Base-by-base conservation (phyloP, 179 eudicot species). In the Sideroxylon spinosum region DNA sequence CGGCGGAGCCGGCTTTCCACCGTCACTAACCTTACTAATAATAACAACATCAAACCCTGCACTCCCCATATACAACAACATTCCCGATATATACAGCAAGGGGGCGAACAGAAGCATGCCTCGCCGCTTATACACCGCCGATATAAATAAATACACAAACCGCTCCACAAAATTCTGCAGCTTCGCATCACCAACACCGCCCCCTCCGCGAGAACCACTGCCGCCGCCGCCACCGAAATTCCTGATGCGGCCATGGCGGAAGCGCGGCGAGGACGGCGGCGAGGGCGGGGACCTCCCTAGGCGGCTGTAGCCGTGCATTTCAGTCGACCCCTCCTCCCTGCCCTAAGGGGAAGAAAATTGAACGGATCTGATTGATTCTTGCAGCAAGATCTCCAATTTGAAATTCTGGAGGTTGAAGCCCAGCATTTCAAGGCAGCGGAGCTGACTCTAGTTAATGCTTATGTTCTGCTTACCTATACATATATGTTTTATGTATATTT, bases 31-130 rank as follows among this genome's bases (percentile, higher is more conserved):
- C 26, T 71, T 80, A 77, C 79, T 71, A 77, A 78, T 78, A 81
- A 81, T 75, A 68, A 81, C 87, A 78, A 83, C 81, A 75, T 91
- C 92, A 73, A 93, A 79, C 28, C 90, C 91, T 75, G 90, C 70
- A 56, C 89, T 88, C 25, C 97, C 95, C 95, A 95, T 91, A 80
- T 95, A 95, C 87, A 93, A 22, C 87, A 95, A 82, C 97, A 94
- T 93, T 46, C 94, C 96, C 4, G 90, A 74, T 79, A 95, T 88
- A 74, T 95, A 93, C 87, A 95, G 68, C 84, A 95, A 76, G 0
- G 99, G 99, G 6, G 97, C 98, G 52, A 91, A 78, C 75, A 94
- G 84, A 13, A 95, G 79, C 83, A 96, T 87, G 68, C 99, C 96
- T 78, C 92, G 87, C 70, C 97, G 83, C 83, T 94, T 85, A 64